Conservation (phyloP, 2,329 filamentous ascomycete genomes). For the Aspergillus fijiensis region DNA sequence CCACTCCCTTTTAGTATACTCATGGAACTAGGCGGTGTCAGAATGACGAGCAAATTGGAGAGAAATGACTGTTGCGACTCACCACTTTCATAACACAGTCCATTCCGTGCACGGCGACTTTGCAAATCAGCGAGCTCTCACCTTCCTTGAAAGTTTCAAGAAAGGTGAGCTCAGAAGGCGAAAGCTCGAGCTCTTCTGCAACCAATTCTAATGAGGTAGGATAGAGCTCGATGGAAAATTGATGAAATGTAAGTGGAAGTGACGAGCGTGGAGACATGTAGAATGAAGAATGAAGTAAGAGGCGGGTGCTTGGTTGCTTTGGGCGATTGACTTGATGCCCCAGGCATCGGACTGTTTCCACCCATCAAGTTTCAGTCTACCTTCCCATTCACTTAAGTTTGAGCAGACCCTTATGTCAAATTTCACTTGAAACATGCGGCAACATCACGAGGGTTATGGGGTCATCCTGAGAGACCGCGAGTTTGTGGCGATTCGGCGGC, state of each 20-base stretch:
- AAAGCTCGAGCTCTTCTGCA: background rate
- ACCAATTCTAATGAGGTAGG: too few species aligned
- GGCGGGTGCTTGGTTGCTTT: too few species aligned
- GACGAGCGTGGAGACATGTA: too few species aligned
- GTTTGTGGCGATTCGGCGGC: constrained; percentile 18
- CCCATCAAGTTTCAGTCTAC: too few species aligned
- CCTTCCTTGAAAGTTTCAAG: constrained; percentile 8
- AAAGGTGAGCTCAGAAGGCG: constrained; percentile 16
- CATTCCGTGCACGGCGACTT: constrained; percentile 12
- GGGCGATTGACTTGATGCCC: too few species aligned
- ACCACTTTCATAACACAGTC: constrained; percentile 20
- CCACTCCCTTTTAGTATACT: background rate
- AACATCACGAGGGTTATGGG: constrained; percentile 14
- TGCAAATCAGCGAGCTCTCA: constrained; percentile 14
- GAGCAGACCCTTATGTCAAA: background rate
- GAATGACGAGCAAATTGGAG: background rate
- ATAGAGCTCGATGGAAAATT: too few species aligned
- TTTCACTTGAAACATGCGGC: constrained; percentile 19
- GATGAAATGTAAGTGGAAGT: too few species aligned
- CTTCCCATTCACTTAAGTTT: too few species aligned
- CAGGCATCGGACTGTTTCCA: too few species aligned
- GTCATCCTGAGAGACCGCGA: constrained; percentile 18
- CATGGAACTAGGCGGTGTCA: constrained; percentile 15
- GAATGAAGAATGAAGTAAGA: too few species aligned
- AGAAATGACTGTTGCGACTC: background rate